These are phyloP conservation scores for Talaromyces sp. DNA, from an alignment of 2,329 filamentous ascomycete species.

Conservation along the genomic window DNA sequence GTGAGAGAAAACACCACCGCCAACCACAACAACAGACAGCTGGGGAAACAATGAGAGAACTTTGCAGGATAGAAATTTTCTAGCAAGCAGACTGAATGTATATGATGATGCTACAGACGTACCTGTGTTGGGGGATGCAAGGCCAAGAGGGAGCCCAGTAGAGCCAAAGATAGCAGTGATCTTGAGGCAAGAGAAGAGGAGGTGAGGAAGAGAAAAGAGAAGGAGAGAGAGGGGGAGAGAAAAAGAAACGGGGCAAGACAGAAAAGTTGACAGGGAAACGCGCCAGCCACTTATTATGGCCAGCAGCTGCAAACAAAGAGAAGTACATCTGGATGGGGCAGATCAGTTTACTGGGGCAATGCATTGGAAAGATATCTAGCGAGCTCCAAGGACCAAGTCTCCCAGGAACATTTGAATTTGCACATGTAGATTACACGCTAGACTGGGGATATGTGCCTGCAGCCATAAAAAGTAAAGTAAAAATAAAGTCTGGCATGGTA, in stretches of 20 bases:
- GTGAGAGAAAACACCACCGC: neutral
- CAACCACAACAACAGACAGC: neutral
- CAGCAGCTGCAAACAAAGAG: neutral
- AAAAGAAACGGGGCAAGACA: neutral
- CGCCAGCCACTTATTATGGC: neutral
- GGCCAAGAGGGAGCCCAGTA: neutral
- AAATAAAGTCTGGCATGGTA: neutral
- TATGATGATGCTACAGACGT: neutral
- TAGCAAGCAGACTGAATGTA: neutral
- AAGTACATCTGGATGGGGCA: neutral
- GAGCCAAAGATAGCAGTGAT: neutral
- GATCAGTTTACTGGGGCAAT: neutral
- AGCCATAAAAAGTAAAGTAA: neutral
- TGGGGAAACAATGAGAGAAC: neutral
- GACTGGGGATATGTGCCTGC: neutral
- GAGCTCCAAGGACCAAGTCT: neutral
- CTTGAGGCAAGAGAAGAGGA: neutral
- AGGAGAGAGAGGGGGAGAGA: neutral
- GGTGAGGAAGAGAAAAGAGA: neutral
- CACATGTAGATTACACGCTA: neutral
- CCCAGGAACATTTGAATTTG: neutral
- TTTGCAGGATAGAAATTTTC: neutral
- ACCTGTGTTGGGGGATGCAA: neutral
- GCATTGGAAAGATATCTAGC: neutral
- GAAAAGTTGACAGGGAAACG: neutral